phyloP scores from a whole-genome alignment of 768 basidiomycete species.

The Russula ochroleuca region DNA sequence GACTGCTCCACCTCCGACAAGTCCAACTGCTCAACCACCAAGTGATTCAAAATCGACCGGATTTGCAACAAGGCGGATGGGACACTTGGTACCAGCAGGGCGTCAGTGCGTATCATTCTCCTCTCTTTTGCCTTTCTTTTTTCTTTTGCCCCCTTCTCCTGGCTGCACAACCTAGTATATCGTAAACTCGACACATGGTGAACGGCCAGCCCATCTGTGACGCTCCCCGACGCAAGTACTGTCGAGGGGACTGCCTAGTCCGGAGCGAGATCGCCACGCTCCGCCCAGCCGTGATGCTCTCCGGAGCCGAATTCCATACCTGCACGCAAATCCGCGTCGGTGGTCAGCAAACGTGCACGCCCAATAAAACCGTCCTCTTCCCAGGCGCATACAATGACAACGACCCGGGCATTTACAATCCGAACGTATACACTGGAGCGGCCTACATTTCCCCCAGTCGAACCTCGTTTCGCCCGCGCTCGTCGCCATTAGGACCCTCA shows the following conservation, averaged over 20 bases:
- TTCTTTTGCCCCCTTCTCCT: neutral
- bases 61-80: conserved; percentile 30
- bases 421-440: conserved; percentile 32
- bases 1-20: conserved; percentile 49
- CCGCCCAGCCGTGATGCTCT: conserved; percentile 50
- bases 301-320: conserved; percentile 80
- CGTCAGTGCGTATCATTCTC: conserved; percentile 29
- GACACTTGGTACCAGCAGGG: conserved; percentile 33
- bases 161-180: no score
- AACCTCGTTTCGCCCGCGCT: conserved; percentile 20
- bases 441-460: conserved; percentile 22
- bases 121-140: no score
- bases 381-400: conserved; percentile 69
- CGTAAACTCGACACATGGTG: conserved; percentile 20
- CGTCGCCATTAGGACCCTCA: neutral
- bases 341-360: conserved; percentile 50
- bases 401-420: conserved; percentile 66
- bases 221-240: conserved; percentile 43
- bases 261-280: conserved; percentile 80
- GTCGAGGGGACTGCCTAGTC: conserved; percentile 66
- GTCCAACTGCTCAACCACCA: conserved; percentile 54
- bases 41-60: conserved; percentile 64
- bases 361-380: conserved; percentile 55
- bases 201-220: conserved; percentile 31
- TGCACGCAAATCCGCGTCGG: conserved; percentile 53